Evolutionary conservation across 768 basidiomycete genomes (phyloP).

Genomic region (Cyathus striatus): DNA sequence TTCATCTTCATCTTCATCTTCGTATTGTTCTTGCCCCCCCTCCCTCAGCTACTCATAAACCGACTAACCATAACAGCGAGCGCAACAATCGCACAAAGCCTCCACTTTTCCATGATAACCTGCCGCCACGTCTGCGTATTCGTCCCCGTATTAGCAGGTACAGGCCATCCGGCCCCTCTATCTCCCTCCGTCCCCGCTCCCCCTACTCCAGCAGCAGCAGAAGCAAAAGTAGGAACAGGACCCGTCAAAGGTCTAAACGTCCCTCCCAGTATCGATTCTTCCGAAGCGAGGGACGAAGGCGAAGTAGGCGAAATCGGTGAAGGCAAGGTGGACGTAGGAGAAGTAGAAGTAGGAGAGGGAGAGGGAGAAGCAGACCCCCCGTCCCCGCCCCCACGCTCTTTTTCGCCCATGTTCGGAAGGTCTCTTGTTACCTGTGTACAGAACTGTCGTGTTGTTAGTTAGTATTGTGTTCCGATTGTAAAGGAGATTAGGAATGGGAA

Average conservation of each 20-base stretch:
- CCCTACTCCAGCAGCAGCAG: too few relatives aligned
- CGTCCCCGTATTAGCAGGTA: conserved; percentile 37
- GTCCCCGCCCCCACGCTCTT: conserved; percentile 65
- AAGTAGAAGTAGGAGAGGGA: conserved; percentile 1
- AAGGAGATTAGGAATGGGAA: conserved; percentile 4
- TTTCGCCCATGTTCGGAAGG: conserved; percentile 91
- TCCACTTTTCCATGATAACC: conserved; percentile 79
- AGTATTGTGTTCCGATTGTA: conserved; percentile 2
- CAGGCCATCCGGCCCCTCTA: conserved; percentile 17
- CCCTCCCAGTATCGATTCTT: too few relatives aligned
- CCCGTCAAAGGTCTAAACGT: too few relatives aligned
- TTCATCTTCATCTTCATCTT: too few relatives aligned
- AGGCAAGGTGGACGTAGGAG: conserved; percentile 6
- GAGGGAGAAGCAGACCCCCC: neutral
- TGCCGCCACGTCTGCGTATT: conserved; percentile 54
- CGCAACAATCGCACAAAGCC: conserved; percentile 75
- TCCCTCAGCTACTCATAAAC: conserved; percentile 27
- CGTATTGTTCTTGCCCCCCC: too few relatives aligned
- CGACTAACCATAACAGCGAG: conserved; percentile 75
- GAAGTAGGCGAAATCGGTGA: conserved; percentile 7
- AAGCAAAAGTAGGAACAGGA: too few relatives aligned
- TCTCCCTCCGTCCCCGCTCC: conserved; percentile 9
- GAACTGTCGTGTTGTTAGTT: conserved; percentile 42
- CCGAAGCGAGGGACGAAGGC: too few relatives aligned
- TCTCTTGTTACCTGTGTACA: conserved; percentile 61